A percentile compares a stretch with the other conserved stretches of the same genome.
Evolutionary conservation across 2,329 filamentous ascomycete species (phyloP).

Genomic region (Colletotrichum limetticola): DNA sequence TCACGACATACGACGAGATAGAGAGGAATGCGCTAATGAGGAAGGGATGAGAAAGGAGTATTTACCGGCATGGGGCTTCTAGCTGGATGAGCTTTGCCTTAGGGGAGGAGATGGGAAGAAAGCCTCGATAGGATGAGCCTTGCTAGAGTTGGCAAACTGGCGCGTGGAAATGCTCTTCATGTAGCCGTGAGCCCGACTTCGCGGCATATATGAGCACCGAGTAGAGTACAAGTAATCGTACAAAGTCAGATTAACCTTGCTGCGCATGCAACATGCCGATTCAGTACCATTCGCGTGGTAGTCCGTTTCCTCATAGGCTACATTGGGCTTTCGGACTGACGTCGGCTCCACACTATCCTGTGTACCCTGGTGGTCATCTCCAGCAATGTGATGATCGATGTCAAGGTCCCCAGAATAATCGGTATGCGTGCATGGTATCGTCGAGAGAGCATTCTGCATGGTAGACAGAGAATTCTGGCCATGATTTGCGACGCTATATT

Average conservation of each 20-base stretch:
- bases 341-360: neutral
- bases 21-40: neutral
- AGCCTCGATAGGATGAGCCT: neutral
- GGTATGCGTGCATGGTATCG: neutral
- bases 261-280: neutral
- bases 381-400: neutral
- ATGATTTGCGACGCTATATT: neutral
- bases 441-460: no score
- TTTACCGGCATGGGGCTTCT: neutral
- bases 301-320: no score
- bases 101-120: neutral
- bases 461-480: no score
- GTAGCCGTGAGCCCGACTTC: neutral
- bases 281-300: no score
- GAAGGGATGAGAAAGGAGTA: neutral
- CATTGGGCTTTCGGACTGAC: neutral
- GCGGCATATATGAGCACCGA: neutral
- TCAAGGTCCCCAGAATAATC: neutral
- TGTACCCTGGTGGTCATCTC: neutral
- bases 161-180: constrained; percentile 6
- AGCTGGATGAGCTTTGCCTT: neutral
- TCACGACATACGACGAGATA: neutral
- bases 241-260: neutral
- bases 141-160: constrained; percentile 29
- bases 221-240: neutral